Base-by-base conservation (phyloP, 352 stramenopile species). In the Globisporangium nodosum region DNA sequence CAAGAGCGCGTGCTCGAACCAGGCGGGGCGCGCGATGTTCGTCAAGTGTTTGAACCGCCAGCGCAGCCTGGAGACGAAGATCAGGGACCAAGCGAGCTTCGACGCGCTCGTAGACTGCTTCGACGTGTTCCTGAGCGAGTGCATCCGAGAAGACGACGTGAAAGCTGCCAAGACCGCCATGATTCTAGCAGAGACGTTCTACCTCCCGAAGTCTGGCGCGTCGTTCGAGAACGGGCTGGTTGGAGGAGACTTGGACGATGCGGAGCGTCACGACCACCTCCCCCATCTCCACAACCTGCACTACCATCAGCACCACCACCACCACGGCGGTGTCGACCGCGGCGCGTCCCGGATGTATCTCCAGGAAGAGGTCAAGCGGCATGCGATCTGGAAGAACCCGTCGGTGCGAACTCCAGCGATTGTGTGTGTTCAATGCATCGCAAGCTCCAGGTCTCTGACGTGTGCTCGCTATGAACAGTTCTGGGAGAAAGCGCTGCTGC, bases 121-220 rank as follows among this genome's bases (percentile, higher is more conserved):
- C 48, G 64, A 88, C 55, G 70, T 69, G 11, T 94, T 92, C 56
- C 63, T 94, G 1, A 74, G 88, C 56, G 72, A 85, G 35, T 94
- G 85, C 49, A 72, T 90, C 18, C 77, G 67, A 35, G 74, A 92
- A 55, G 81, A 90, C 49, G 82, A 94, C 56, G 76, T 92, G 46
- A 92, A 92, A 58, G 81, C 83, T 2, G 82, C 85, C 48, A 94
- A 94, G 69, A 94, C 82, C 1, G 85, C 85, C 33, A 94, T 94
- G 81, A 94, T 94, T 42, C 70, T 94, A 27, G 80, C 85, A 1
- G 85, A 92, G 50, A 94, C 85, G 2, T 94, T 94, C 49, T 94
- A 92, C 47, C 52, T 75, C 1, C 61, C 69, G 12, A 68, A 54
- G 49, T 16, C 21, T 58, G 64, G 12, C 52, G 13, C 50, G 9